Percentiles rank a stretch among this genome's conserved stretches.
phyloP scores from a whole-genome alignment of 352 stramenopile genomes.

The Phytopythium litorale region DNA sequence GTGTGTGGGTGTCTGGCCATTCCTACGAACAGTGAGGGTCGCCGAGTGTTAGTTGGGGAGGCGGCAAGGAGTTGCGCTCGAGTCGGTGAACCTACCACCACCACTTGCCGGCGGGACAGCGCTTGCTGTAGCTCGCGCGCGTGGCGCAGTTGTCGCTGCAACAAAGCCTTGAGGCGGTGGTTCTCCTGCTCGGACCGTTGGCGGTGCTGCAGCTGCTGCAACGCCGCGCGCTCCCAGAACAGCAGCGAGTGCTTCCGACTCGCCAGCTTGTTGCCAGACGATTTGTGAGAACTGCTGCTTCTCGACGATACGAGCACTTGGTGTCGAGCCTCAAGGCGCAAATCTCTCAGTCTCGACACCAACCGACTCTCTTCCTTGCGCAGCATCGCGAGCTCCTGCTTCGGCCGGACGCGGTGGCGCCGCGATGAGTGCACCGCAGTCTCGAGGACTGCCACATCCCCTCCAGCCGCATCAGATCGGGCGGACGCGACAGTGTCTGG shows the following conservation, averaged over 20 bases:
- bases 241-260: neutral
- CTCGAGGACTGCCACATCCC: neutral
- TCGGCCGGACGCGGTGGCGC: neutral
- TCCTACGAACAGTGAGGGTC: neutral
- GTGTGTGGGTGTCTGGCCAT: neutral
- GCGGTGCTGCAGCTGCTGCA: slow-evolving; percentile 19
- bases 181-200: slow-evolving; percentile 25
- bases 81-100: slow-evolving; percentile 1
- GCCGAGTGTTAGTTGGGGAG: neutral
- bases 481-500: too few relatives aligned
- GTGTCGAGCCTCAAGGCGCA: neutral
- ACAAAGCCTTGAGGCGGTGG: slow-evolving; percentile 17
- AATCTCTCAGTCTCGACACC: neutral
- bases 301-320: neutral
- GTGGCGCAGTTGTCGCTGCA: slow-evolving; percentile 21
- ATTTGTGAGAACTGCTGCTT: neutral
- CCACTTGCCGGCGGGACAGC: slow-evolving; percentile 12
- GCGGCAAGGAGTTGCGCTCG: too few relatives aligned
- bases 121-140: slow-evolving; percentile 17
- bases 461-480: too few relatives aligned
- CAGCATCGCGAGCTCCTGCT: neutral
- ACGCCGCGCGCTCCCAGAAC: slow-evolving; percentile 27
- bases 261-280: neutral
- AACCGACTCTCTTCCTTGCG: neutral
- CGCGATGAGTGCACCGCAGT: neutral